Evolutionary conservation across 805 yeast species (phyloP).

Genomic region (fission yeast (Schizosaccharomyces pombe)): DNA sequence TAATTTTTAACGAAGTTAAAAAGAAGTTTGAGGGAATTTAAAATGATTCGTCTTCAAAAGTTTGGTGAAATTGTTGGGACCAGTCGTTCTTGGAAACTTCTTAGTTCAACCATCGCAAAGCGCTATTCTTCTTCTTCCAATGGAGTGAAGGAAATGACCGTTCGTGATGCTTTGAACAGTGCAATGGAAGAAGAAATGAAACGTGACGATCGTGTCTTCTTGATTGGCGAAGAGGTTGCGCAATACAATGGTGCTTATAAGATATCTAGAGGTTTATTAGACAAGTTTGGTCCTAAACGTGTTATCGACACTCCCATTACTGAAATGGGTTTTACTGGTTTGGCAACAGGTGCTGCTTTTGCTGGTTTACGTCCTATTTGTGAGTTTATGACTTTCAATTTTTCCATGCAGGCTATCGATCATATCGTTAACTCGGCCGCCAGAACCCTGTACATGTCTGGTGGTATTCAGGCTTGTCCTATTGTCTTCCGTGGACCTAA

Average conservation of each 20-base stretch:
- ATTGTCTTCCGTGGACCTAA: slow-evolving; percentile 97
- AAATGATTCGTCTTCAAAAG: background rate
- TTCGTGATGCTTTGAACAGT: slow-evolving; percentile 85
- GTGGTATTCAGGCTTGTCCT: slow-evolving; percentile 94
- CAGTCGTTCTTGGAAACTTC: background rate
- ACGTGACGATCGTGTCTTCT: slow-evolving; percentile 76
- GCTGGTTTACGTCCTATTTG: slow-evolving; percentile 90
- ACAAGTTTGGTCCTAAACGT: slow-evolving; percentile 83
- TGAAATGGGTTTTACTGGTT: slow-evolving; percentile 95
- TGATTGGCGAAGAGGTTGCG: slow-evolving; percentile 98
- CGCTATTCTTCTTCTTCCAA: background rate
- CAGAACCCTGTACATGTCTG: slow-evolving; percentile 95
- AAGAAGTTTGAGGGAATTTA: too few relatives aligned
- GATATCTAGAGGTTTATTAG: slow-evolving; percentile 83
- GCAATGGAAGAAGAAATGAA: slow-evolving; percentile 96
- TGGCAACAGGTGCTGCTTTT: slow-evolving; percentile 88
- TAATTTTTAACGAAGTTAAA: too few relatives aligned
- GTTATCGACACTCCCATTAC: slow-evolving; percentile 93
- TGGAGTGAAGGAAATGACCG: slow-evolving; percentile 29
- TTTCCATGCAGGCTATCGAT: slow-evolving; percentile 98
- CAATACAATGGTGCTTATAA: slow-evolving; percentile 98
- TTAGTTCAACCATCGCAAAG: background rate
- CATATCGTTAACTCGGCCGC: slow-evolving; percentile 97
- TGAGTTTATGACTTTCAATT: slow-evolving; percentile 97
- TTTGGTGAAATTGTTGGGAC: background rate